Base-by-base conservation (phyloP, 805 yeast genomes). In the Kuraishia capsulata region DNA sequence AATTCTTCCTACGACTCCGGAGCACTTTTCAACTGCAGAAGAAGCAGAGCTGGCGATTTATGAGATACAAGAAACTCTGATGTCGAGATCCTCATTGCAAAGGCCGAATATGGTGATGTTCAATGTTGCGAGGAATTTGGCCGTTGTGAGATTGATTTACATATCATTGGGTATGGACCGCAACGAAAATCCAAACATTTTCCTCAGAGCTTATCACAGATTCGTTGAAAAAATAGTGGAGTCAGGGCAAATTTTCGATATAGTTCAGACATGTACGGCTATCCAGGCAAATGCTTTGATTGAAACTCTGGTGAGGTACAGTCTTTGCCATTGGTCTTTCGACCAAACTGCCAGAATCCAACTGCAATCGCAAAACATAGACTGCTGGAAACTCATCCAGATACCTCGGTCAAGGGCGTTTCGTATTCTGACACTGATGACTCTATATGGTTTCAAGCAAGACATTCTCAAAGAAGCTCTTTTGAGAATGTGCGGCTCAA, bases 301-400 rank as follows among this genome's bases (percentile, higher is more conserved):
- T 10, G 77, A 71, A 24, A 49, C 65, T 49, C 42, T 71, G 3
- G 47, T 71, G 14, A 61, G 57, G 35, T 72, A 69, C 43, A 66
- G 72, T 39, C 65, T 68, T 52, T 53, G 61, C 8, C 72, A 70
- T 42, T 71, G 73, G 73, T 49, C 50, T 18, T 66, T 53, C 40
- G 39, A 43, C 5, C 33, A 36, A 4, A 31, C 33, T 6, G 42
- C 11, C 10, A 8, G 26, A 11, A 11, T 23, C 26, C 8, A 11
- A 23, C 11, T 23, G 11, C 26, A 23, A n/a, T n/a, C n/a, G n/a
- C n/a, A n/a, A n/a, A n/a, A n/a, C n/a, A n/a, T n/a, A n/a, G n/a
- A n/a, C n/a, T n/a, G n/a, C n/a, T n/a, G n/a, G n/a, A n/a, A n/a
- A n/a, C n/a, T n/a, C n/a, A n/a, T n/a, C n/a, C n/a, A n/a, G n/a